A percentile compares a stretch with the other conserved stretches of the same genome.
Conservation (phyloP, 495 filamentous ascomycete species). For the Xanthoparmelia taractica region DNA sequence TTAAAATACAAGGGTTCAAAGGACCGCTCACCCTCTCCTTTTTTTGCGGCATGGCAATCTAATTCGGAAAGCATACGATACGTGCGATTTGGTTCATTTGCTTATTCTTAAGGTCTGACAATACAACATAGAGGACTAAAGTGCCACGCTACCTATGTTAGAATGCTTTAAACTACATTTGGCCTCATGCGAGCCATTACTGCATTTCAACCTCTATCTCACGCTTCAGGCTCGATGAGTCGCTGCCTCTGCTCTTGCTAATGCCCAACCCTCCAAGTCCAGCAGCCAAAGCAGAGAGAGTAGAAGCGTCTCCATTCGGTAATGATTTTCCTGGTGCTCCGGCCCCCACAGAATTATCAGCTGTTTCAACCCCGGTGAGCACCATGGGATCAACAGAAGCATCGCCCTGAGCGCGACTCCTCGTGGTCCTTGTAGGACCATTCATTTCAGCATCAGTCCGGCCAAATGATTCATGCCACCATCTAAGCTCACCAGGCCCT, state of each 20-base stretch:
- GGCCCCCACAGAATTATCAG: conserved; percentile 32
- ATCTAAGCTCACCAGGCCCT: conserved; percentile 56
- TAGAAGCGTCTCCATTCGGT: conserved; percentile 28
- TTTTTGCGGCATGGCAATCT: neutral
- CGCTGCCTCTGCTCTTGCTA: conserved; percentile 27
- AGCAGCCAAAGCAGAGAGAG: conserved; percentile 35
- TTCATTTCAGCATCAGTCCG: conserved; percentile 92
- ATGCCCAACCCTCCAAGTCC: conserved; percentile 39
- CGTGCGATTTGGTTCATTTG: neutral
- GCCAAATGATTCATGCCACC: conserved; percentile 89
- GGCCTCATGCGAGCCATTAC: conserved; percentile 22
- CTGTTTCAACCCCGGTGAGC: conserved; percentile 43
- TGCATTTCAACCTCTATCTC: conserved; percentile 46
- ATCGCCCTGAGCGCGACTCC: neutral
- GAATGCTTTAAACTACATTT: neutral
- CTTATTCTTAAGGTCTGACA: neutral
- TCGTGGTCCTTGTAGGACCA: conserved; percentile 35
- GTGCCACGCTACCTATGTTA: conserved; percentile 9
- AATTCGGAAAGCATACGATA: neutral
- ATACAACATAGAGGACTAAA: neutral
- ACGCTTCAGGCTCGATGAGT: conserved; percentile 24
- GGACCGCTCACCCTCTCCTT: neutral
- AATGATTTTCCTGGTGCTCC: conserved; percentile 26
- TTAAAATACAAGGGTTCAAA: neutral
- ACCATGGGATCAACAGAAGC: conserved; percentile 28